Evolutionary conservation across 306 rosid species (phyloP).

Genomic region (Vigna nakashimae): DNA sequence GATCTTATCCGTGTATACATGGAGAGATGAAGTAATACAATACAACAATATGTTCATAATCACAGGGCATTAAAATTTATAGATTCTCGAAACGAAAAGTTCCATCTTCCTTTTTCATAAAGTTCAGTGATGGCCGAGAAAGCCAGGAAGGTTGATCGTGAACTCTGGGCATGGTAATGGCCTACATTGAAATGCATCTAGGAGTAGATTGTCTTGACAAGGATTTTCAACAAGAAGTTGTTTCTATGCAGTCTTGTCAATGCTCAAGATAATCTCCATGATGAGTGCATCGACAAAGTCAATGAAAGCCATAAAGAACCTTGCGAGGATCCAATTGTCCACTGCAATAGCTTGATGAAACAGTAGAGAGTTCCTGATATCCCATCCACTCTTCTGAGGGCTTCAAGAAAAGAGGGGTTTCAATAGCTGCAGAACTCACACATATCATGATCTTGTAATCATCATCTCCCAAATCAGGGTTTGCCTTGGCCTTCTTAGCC

Average conservation of each 20-base stretch:
- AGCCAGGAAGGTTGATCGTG: neutral
- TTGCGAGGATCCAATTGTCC: conserved; percentile 80
- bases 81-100: conserved; percentile 37
- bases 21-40: neutral
- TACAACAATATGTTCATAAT: neutral
- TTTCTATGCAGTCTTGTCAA: conserved; percentile 14
- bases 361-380: conserved; percentile 71
- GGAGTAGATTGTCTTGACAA: conserved; percentile 32
- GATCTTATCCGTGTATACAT: neutral
- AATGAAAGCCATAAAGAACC: conserved; percentile 68
- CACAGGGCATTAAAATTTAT: conserved; percentile 26
- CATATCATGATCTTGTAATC: conserved; percentile 79
- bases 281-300: conserved; percentile 35
- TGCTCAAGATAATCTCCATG: conserved; percentile 23
- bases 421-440: conserved; percentile 73
- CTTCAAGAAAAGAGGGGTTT: conserved; percentile 62
- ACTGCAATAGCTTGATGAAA: conserved; percentile 86
- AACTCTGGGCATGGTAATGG: neutral
- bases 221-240: conserved; percentile 28
- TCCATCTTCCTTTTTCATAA: conserved; percentile 2
- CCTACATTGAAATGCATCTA: neutral
- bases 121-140: neutral
- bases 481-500: conserved; percentile 69
- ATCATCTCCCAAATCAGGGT: conserved; percentile 70
- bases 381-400: conserved; percentile 84